Evolutionary conservation across 768 basidiomycete species (phyloP), one percentile per base, ranked within the genome.

Genomic region (Amanita exitialis): DNA sequence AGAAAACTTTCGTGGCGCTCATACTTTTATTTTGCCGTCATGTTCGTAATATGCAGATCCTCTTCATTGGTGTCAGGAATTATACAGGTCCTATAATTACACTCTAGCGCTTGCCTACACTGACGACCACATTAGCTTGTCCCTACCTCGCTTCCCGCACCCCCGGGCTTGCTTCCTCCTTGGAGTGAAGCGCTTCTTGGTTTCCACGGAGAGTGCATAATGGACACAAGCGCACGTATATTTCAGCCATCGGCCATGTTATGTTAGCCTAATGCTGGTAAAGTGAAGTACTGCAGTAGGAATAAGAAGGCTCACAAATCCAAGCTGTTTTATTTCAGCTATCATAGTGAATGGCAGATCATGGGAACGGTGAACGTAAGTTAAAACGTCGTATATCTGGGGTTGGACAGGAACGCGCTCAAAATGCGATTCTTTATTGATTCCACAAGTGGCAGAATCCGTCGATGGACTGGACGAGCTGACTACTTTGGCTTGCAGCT

Each of bases 221-320:
- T 23, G 83, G 83, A 57, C 83, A 86, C 37, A 83, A 63, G 28
- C 73, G 74, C 36, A 73, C 68, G 63, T 85, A 86, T 34, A 78
- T 73, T 61, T 86, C 83, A 4, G 78, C 73, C 80, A 86, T 86
- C 3, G 83, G 80, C 82, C 82, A 86, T 6, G 83, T 84, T 49
- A 86, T 75, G 20, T 70, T 70, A 23, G 80, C 75, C 83, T 86
- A 46, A 49, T 36, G 57, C 15, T 18, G 4, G 42, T 30, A 28
- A 44, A 51, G 35, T n/a, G 23, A 20, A 34, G 43, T 28, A 50
- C 46, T 16, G 15, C 52, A 25, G 27, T 28, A 16, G 34, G 16
- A 13, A 52, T 10, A 34, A 47, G 28, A 23, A 39, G 10, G 68
- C 81, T 65, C 58, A 85, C 83, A 54, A 84, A 77, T 55, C 80